Evolutionary conservation across 371 early-diverging fungal genomes (phyloP), one percentile per base, ranked within the genome.

Genomic region (Sporodiniella umbellata): DNA sequence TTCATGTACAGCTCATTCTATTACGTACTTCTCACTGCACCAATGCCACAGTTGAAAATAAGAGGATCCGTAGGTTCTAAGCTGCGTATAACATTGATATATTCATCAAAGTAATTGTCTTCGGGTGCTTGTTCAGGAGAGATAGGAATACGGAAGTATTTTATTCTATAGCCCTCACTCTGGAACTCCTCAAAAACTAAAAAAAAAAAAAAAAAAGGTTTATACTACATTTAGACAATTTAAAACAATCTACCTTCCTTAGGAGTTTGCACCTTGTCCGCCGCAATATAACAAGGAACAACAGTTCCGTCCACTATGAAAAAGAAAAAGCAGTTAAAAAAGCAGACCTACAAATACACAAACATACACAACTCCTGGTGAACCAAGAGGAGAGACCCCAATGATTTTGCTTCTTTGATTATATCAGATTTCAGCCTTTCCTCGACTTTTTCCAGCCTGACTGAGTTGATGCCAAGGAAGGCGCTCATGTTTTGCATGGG

Each of bases 21-120:
- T n/a, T 12, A 69, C 82, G 62, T 79, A 81, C 84, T 88, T 53
- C 88, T 53, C 8, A 86, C 87, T 21, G 75, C 82, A 1, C 88
- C 88, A 68, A 86, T 83, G 21, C 88, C 88, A 50, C 88, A 88
- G 43, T 83, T 84, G 52, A 88, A 84, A n/a, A 88, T 79, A 4
- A 87, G 63, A 2, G 84, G 72, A 47, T 81, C 86, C 0, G 68
- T 64, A 4, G 70, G 68, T n/a, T 63, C 60, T n/a, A 74, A 38
- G 0, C 28, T 51, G 23, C 70, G 68, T 47, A 88, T 77, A 15
- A 75, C 74, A 24, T 66, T 53, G 1, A 88, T 76, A 51, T 82
- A 88, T 54, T 83, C 87, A 58, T 88, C 87, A 38, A 86, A 63
- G 54, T 85, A 86, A 22, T 77, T 68, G 50, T 86, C 86, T 35